Percentiles rank a stretch among this genome's conserved stretches.
Conservation (phyloP, 1,139 yeast genomes). For the Geotrichum europaeum region DNA sequence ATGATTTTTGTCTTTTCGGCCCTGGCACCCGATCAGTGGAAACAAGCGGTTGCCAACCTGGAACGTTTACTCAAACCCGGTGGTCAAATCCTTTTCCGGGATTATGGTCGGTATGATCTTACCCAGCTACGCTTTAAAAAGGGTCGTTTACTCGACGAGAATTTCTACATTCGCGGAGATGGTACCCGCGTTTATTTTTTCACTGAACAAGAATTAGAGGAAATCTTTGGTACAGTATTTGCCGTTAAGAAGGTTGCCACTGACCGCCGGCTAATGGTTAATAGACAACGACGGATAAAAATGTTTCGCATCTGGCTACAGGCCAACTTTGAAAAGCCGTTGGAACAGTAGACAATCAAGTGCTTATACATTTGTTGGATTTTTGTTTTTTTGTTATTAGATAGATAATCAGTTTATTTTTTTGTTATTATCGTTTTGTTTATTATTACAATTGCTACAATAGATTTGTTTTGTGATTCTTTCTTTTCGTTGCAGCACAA, state of each 20-base stretch:
- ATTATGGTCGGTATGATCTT: constrained; percentile 91
- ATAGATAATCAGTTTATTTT: background rate
- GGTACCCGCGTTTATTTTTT: constrained; percentile 97
- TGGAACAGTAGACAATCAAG: background rate
- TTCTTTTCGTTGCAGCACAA: background rate
- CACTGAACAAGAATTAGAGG: constrained; percentile 82
- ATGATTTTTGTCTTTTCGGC: constrained; percentile 95
- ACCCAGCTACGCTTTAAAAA: constrained; percentile 94
- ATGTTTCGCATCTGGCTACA: constrained; percentile 98
- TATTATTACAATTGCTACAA: background rate
- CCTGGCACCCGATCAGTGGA: constrained; percentile 88
- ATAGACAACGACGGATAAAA: constrained; percentile 83
- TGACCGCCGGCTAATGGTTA: constrained; percentile 84
- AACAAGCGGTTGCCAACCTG: constrained; percentile 65
- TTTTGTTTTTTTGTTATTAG: background rate
- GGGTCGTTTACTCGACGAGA: constrained; percentile 79
- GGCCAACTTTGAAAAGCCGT: constrained; percentile 56
- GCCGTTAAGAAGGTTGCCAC: constrained; percentile 72
- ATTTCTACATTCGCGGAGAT: constrained; percentile 94
- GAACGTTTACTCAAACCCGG: constrained; percentile 80
- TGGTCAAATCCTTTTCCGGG: constrained; percentile 83
- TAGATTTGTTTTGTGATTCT: background rate
- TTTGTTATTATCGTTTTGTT: background rate
- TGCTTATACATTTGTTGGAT: background rate
- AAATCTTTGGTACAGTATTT: constrained; percentile 65